These are phyloP conservation scores for Viridothelium virens DNA, from an alignment of 495 filamentous ascomycete genomes.

Conservation along the genomic window DNA sequence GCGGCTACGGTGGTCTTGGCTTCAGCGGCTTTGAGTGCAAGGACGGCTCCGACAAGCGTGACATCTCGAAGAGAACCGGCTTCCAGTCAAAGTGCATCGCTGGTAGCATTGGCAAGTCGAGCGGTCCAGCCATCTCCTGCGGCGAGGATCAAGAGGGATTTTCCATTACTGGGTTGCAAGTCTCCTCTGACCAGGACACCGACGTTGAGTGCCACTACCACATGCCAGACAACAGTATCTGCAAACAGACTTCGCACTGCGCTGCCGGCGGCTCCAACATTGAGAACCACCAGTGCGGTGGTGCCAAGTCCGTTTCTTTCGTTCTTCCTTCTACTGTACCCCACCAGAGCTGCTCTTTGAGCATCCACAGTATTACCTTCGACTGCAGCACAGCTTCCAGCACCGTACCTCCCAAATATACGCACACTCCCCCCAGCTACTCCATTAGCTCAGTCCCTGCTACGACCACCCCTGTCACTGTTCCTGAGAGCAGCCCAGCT, in stretches of 20 bases:
- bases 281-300: constrained; percentile 82
- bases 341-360: constrained; percentile 52
- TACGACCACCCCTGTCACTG: constrained; percentile 9
- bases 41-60: constrained; percentile 42
- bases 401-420: constrained; percentile 24
- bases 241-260: constrained; percentile 65
- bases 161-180: constrained; percentile 64
- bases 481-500: constrained; percentile 4
- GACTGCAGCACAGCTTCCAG: constrained; percentile 57
- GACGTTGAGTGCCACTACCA: constrained; percentile 75
- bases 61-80: constrained; percentile 33
- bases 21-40: constrained; percentile 66
- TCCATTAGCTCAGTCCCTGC: constrained; percentile 13
- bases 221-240: constrained; percentile 70
- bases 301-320: constrained; percentile 71
- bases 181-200: constrained; percentile 63
- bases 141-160: constrained; percentile 49
- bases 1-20: constrained; percentile 58
- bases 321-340: constrained; percentile 43
- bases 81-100: constrained; percentile 57
- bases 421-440: constrained; percentile 23
- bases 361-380: constrained; percentile 71
- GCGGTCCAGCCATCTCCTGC: constrained; percentile 51
- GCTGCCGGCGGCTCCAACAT: constrained; percentile 56
- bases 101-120: constrained; percentile 21